phyloP scores from a whole-genome alignment of 108 stramenopile genomes.

The Nannochloropsis gaditana region DNA sequence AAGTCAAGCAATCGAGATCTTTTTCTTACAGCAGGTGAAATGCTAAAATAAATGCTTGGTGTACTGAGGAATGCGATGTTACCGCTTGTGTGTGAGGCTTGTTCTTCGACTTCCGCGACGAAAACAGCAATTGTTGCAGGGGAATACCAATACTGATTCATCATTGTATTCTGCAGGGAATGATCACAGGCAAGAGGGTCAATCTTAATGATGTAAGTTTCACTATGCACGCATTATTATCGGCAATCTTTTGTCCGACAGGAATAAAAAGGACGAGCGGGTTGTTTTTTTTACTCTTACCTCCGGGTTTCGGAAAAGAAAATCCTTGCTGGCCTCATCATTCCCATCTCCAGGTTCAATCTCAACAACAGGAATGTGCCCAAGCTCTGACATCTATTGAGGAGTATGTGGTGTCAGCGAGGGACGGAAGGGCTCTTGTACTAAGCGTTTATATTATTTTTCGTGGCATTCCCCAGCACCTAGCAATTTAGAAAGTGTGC shows the following conservation, averaged over 20 bases:
- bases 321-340: not conserved
- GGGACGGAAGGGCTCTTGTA: too few relatives aligned
- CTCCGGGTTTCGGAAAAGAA: not conserved
- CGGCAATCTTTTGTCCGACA: too few relatives aligned
- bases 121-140: not conserved
- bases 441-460: too few relatives aligned
- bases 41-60: constrained; percentile 16
- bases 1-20: constrained; percentile 1
- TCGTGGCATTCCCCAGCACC: too few relatives aligned
- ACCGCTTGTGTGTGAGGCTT: not conserved
- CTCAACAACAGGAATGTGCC: not conserved
- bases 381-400: not conserved
- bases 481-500: too few relatives aligned
- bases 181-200: too few relatives aligned
- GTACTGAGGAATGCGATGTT: constrained; percentile 19
- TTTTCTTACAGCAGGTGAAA: not conserved
- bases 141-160: constrained; percentile 23
- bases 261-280: not conserved
- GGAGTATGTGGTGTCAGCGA: too few relatives aligned
- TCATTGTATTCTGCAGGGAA: not conserved
- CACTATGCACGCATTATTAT: too few relatives aligned
- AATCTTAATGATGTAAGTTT: too few relatives aligned
- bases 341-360: not conserved
- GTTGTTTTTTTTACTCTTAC: not conserved
- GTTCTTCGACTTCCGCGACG: not conserved